Evolutionary conservation across 2,329 filamentous ascomycete genomes (phyloP).

Genomic region (Fusarium anguioides): DNA sequence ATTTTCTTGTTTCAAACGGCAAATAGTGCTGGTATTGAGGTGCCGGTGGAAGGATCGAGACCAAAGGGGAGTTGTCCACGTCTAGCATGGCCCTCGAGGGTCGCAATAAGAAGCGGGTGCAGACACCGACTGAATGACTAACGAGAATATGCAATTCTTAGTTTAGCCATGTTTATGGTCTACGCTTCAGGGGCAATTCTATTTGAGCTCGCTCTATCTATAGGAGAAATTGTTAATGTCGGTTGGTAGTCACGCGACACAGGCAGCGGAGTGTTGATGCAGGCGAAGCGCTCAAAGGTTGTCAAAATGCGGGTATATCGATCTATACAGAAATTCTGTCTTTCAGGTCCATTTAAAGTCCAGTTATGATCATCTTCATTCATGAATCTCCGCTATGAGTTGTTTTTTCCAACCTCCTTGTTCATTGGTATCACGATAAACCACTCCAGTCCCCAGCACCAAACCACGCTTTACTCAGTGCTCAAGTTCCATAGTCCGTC

Average conservation of each 20-base stretch:
- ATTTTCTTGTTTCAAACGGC: no score
- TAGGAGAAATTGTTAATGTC: neutral
- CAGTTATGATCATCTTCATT: neutral
- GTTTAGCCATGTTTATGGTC: no score
- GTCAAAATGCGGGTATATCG: neutral
- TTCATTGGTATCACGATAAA: slow-evolving; percentile 39
- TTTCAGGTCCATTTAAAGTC: neutral
- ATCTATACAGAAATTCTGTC: neutral
- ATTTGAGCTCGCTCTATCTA: neutral
- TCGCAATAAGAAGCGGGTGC: no score
- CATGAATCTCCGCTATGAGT: neutral
- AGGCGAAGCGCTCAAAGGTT: neutral
- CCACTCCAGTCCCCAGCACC: neutral
- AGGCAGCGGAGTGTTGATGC: no score
- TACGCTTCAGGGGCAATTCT: no score
- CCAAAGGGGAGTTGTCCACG: no score
- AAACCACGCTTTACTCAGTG: slow-evolving; percentile 54
- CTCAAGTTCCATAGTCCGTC: slow-evolving; percentile 89
- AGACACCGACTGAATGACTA: no score
- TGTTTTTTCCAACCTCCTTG: slow-evolving; percentile 4
- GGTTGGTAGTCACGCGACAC: neutral
- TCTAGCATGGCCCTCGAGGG: no score
- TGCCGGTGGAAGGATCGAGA: no score
- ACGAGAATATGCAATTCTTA: no score
- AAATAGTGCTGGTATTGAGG: no score